Base-by-base conservation (phyloP, 805 yeast genomes). In the Cyberlindnera bimundalis region DNA sequence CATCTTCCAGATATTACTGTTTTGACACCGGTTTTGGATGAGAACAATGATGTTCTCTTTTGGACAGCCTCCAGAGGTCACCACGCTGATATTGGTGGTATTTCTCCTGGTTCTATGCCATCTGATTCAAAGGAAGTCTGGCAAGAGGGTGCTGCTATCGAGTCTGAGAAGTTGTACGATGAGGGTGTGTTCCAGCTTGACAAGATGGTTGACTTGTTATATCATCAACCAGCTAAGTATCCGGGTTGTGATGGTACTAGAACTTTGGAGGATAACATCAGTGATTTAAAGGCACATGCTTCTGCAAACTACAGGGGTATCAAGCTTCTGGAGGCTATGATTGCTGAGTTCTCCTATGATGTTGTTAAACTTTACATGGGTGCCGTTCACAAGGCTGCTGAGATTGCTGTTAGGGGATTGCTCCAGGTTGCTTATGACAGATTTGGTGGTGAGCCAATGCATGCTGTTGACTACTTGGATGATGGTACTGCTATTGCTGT, bases 21-120 rank as follows among this genome's bases (percentile, higher is more conserved):
- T 23, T 71, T 77, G 20, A 71, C 81, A 0, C 83, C 83, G 0
- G 79, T 76, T 2, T 66, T 72, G 45, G 56, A 65, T 41, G 67
- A 72, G 16, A 21, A 21, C 24, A 68, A 71, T 47, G 57, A 65
- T 28, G 68, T 74, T 12, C 63, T 67, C 23, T 76, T 75, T 50
- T 73, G 74, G 60, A 71, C 73, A n/a, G 81, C 81, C 6, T 67
- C 80, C 1, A 61, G 81, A 48, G 97, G 96, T 2, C 98, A 90
- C 63, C 97, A 91, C 64, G 90, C 96, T 6, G 97, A 90, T 61
- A 90, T 91, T 50, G 81, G 81, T 29, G 76, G 79, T 14, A 67
- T 76, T 36, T 65, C 76, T 35, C 78, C 81, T 8, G 81, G 81
- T 5, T 69, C 77, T 1, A 73, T 71, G 66, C 74, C 79, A 18